phyloP scores from a whole-genome alignment of 2,329 filamentous ascomycete species.

The Emydomyces testavorans region DNA sequence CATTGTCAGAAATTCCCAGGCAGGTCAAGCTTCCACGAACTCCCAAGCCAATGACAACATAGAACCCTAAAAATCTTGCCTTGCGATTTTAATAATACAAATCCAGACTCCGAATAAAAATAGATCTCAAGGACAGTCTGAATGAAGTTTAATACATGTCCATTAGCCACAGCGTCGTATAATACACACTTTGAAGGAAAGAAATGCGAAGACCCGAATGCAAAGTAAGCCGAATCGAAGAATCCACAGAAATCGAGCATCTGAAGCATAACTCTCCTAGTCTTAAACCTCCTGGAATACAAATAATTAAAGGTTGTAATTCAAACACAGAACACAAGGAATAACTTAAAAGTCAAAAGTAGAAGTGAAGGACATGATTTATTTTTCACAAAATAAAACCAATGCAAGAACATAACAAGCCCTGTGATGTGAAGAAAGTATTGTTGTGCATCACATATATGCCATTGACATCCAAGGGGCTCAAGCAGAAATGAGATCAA shows the following conservation, averaged over 20 bases:
- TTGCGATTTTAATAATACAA: too few relatives aligned
- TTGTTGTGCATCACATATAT: not conserved
- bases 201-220: not conserved
- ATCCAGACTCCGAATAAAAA: not conserved
- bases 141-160: not conserved
- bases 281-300: not conserved
- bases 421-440: not conserved
- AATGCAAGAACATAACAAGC: not conserved
- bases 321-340: not conserved
- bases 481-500: too few relatives aligned
- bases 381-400: not conserved
- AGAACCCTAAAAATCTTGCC: too few relatives aligned
- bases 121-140: not conserved
- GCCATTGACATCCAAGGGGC: not conserved
- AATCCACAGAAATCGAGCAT: not conserved
- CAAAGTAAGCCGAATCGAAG: not conserved
- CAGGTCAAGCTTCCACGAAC: too few relatives aligned
- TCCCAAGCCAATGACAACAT: too few relatives aligned
- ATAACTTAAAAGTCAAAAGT: not conserved
- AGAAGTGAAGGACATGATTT: too few relatives aligned
- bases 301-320: not conserved
- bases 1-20: too few relatives aligned
- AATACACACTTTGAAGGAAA: constrained; percentile 7
- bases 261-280: not conserved
- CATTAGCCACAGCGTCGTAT: constrained; percentile 1